These are phyloP conservation scores for Hysterium pulicare DNA, from an alignment of 2,329 filamentous ascomycete species.

Conservation along the genomic window DNA sequence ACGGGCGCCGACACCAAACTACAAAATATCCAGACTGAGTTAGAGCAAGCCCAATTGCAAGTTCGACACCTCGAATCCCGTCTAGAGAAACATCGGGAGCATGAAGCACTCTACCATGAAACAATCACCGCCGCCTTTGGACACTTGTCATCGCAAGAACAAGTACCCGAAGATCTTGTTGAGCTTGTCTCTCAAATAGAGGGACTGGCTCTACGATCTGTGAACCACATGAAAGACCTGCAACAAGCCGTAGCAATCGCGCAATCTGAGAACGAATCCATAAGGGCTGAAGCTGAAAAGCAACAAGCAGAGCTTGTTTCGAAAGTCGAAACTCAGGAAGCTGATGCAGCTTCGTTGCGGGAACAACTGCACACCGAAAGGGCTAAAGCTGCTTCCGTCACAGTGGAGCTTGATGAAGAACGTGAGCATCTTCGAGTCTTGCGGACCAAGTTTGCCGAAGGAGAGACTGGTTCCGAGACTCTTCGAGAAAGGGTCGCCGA, in stretches of 20 bases:
- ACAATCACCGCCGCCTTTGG: slow-evolving; percentile 33
- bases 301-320: slow-evolving; percentile 36
- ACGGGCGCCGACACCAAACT: slow-evolving; percentile 66
- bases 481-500: slow-evolving; percentile 72
- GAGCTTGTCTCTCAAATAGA: slow-evolving; percentile 43
- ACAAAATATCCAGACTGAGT: slow-evolving; percentile 65
- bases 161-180: slow-evolving; percentile 36
- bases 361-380: slow-evolving; percentile 48
- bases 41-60: slow-evolving; percentile 57
- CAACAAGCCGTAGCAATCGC: slow-evolving; percentile 46
- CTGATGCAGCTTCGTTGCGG: slow-evolving; percentile 31
- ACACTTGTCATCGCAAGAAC: slow-evolving; percentile 34
- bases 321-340: slow-evolving; percentile 38
- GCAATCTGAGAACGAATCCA: slow-evolving; percentile 44
- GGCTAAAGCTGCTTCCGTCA: slow-evolving; percentile 45
- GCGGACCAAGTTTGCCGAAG: slow-evolving; percentile 71
- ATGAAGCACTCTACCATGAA: slow-evolving; percentile 24
- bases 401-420: slow-evolving; percentile 59
- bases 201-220: slow-evolving; percentile 41
- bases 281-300: slow-evolving; percentile 38
- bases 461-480: slow-evolving; percentile 78
- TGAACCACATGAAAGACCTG: slow-evolving; percentile 44
- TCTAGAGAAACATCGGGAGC: slow-evolving; percentile 50
- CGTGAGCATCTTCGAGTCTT: slow-evolving; percentile 67
- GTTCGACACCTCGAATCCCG: slow-evolving; percentile 56